A percentile compares a stretch with the other conserved stretches of the same genome.
These are phyloP conservation scores for Ulmus americana DNA, from an alignment of 331 rosid species.

Conservation along the genomic window DNA sequence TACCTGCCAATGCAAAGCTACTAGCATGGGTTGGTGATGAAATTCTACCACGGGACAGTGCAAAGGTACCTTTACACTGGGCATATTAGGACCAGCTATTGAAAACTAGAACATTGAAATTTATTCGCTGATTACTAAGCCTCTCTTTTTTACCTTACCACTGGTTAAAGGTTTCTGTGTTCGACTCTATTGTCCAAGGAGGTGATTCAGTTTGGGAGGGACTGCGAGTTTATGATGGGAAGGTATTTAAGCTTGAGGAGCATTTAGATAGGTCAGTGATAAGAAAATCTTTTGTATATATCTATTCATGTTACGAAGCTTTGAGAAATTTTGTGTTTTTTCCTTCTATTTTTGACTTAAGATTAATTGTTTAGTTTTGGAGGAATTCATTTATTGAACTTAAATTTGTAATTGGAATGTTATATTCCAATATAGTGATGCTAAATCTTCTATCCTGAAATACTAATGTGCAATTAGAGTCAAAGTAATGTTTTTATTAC, in stretches of 20 bases:
- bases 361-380: no score
- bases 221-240: constrained; percentile 68
- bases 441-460: no score
- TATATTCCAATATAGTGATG: no score
- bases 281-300: neutral
- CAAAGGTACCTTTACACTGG: constrained; percentile 48
- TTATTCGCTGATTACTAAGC: constrained; percentile 12
- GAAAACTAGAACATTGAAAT: constrained; percentile 11
- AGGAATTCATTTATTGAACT: no score
- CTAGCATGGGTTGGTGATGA: constrained; percentile 88
- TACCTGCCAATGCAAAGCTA: constrained; percentile 70
- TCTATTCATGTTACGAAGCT: no score
- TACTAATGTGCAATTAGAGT: no score
- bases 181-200: constrained; percentile 86
- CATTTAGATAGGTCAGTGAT: constrained; percentile 69
- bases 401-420: no score
- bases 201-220: constrained; percentile 97
- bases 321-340: constrained; percentile 5
- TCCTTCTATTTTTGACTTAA: neutral
- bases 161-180: constrained; percentile 63
- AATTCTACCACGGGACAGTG: constrained; percentile 68
- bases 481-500: no score
- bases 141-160: constrained; percentile 25
- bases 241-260: constrained; percentile 76
- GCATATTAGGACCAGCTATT: constrained; percentile 6